Conservation (phyloP, 768 basidiomycete species). For the Kwoniella shandongensis region DNA sequence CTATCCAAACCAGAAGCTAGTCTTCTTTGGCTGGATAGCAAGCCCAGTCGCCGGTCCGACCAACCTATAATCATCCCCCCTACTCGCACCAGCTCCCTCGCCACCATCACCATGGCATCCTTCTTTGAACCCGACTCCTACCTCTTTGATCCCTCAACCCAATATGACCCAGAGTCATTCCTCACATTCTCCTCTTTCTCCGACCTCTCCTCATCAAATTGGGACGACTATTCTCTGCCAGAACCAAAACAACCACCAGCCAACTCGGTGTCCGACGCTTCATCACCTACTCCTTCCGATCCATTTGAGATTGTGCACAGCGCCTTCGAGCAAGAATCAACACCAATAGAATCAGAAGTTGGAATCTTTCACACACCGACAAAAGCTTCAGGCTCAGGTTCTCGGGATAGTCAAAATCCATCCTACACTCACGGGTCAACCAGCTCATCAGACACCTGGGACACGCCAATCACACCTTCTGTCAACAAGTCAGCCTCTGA, state of each 20-base stretch:
- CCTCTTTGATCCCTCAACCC: constrained; percentile 35
- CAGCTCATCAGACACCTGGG: constrained; percentile 31
- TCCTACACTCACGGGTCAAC: constrained; percentile 13
- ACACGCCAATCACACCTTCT: constrained; percentile 32
- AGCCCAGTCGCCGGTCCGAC: constrained; percentile 27
- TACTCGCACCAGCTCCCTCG: constrained; percentile 11
- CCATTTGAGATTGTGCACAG: constrained; percentile 31
- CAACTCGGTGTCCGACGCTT: constrained; percentile 21
- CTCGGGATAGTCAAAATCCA: constrained; percentile 3
- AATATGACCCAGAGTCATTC: constrained; percentile 27
- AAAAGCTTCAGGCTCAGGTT: constrained; percentile 13
- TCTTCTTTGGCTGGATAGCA: constrained; percentile 23
- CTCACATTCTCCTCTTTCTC: constrained; percentile 46
- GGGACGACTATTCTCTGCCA: constrained; percentile 7
- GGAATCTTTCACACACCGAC: constrained; percentile 41
- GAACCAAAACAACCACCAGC: constrained; percentile 7
- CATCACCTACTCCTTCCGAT: constrained; percentile 27
- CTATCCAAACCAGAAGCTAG: constrained; percentile 15
- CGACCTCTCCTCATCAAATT: constrained; percentile 27
- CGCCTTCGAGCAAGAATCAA: constrained; percentile 26
- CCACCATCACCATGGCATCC: constrained; percentile 40
- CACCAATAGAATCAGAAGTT: constrained; percentile 7
- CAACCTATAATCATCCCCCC: constrained; percentile 2
- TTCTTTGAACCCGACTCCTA: constrained; percentile 39
- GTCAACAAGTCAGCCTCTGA: constrained; percentile 31